Conservation (phyloP, 257 asterid genomes). For the Schizonepeta tenuifolia region DNA sequence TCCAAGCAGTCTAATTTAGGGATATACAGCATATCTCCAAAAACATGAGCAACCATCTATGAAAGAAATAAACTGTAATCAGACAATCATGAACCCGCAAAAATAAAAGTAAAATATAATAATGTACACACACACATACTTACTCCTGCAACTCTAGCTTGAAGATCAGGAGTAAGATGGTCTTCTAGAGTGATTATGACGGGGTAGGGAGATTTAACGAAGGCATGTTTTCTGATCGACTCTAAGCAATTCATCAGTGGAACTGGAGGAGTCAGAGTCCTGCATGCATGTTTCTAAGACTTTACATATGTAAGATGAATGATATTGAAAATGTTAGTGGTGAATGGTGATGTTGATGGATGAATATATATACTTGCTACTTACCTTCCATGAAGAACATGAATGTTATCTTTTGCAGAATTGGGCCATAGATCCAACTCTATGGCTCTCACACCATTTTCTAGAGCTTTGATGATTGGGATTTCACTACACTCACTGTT, state of each 20-base stretch:
- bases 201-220: conserved; percentile 80
- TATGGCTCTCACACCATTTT: conserved; percentile 88
- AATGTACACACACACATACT: conserved; percentile 1
- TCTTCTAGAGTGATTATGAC: conserved; percentile 89
- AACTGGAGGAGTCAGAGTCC: conserved; percentile 89
- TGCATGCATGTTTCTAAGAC: conserved; percentile 41
- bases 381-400: conserved; percentile 92
- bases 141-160: conserved; percentile 94
- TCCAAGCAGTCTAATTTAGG: conserved; percentile 65
- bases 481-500: conserved; percentile 87
- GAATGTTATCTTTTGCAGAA: conserved; percentile 62
- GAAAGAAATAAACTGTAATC: background rate
- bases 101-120: background rate
- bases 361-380: background rate
- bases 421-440: conserved; percentile 91
- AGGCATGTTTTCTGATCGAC: conserved; percentile 80
- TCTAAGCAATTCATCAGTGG: conserved; percentile 75
- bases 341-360: background rate
- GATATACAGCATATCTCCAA: conserved; percentile 83
- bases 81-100: background rate
- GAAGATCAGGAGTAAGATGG: conserved; percentile 88
- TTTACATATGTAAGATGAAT: background rate
- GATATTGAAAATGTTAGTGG: too few relatives aligned
- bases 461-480: conserved; percentile 69
- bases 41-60: conserved; percentile 76